Evolutionary conservation across 2,329 filamentous ascomycete species (phyloP).

Genomic region (Ascochyta koolunga): DNA sequence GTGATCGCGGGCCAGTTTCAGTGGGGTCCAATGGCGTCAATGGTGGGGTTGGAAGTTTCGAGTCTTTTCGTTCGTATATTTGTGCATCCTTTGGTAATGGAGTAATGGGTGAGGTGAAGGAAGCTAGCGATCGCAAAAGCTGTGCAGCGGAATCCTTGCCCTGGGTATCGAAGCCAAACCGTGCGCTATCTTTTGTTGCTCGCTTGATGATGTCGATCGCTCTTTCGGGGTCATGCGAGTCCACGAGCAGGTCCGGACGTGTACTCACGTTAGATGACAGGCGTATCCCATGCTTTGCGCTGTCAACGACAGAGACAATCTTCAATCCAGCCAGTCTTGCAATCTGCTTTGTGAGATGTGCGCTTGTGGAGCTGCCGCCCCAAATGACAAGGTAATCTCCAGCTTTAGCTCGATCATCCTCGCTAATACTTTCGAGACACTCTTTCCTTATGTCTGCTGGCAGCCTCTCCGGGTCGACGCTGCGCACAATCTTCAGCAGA

Average conservation of each 20-base stretch:
- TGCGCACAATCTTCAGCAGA: slow-evolving; percentile 59
- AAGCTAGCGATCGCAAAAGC: slow-evolving; percentile 60
- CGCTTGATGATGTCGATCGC: slow-evolving; percentile 68
- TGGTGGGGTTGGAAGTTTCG: slow-evolving; percentile 35
- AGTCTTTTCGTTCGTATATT: slow-evolving; percentile 13
- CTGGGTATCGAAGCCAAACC: slow-evolving; percentile 72
- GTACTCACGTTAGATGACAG: slow-evolving; percentile 47
- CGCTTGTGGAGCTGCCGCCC: slow-evolving; percentile 75
- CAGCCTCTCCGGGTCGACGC: slow-evolving; percentile 55
- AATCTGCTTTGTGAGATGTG: slow-evolving; percentile 69
- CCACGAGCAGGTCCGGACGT: slow-evolving; percentile 69
- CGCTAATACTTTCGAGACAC: slow-evolving; percentile 62
- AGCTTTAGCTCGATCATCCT: slow-evolving; percentile 59
- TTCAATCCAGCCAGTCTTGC: slow-evolving; percentile 69
- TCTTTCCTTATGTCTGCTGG: slow-evolving; percentile 68
- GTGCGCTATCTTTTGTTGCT: slow-evolving; percentile 62
- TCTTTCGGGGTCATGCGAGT: slow-evolving; percentile 69
- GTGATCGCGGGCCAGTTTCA: slow-evolving; percentile 46
- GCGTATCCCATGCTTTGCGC: slow-evolving; percentile 65
- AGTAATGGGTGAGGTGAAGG: slow-evolving; percentile 17
- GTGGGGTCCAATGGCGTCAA: slow-evolving; percentile 28
- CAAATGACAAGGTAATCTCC: slow-evolving; percentile 77
- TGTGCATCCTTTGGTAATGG: slow-evolving; percentile 22
- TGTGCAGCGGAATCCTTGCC: slow-evolving; percentile 67
- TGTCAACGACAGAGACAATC: slow-evolving; percentile 71